phyloP scores from a whole-genome alignment of 2,329 filamentous ascomycete genomes.

The Aureobasidium musti region DNA sequence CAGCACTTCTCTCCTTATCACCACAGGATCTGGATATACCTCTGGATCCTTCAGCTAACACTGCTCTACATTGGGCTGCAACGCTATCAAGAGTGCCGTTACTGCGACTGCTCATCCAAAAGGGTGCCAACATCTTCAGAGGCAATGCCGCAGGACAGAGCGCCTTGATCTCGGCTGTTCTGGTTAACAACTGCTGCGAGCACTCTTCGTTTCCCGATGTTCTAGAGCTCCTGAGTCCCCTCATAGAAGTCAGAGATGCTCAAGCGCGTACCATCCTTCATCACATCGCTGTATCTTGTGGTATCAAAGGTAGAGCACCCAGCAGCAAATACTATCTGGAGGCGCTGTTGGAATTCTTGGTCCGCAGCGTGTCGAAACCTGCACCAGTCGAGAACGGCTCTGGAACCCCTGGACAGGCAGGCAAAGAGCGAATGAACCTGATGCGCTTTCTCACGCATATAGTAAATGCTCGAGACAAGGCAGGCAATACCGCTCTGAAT shows the following conservation, averaged over 20 bases:
- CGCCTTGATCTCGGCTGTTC: constrained; percentile 86
- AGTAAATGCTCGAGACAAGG: constrained; percentile 91
- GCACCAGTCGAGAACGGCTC: constrained; percentile 32
- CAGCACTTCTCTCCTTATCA: constrained; percentile 73
- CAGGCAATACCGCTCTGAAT: constrained; percentile 92
- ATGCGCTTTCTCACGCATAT: constrained; percentile 96
- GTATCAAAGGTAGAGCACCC: constrained; percentile 86
- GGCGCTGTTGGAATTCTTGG: constrained; percentile 89
- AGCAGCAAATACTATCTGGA: constrained; percentile 97
- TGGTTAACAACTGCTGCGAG: constrained; percentile 93
- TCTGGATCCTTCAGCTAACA: constrained; percentile 85
- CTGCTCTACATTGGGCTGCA: constrained; percentile 93
- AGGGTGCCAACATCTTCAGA: constrained; percentile 82
- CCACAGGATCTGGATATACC: constrained; percentile 86
- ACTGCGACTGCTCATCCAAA: constrained; percentile 75
- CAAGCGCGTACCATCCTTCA: constrained; percentile 91
- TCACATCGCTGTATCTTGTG: constrained; percentile 93
- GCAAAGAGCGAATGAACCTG: constrained; percentile 71
- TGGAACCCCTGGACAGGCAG: constrained; percentile 33
- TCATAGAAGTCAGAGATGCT: constrained; percentile 86
- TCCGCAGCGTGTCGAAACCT: constrained; percentile 62
- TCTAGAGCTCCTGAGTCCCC: constrained; percentile 82
- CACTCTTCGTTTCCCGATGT: constrained; percentile 87
- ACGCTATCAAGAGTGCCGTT: constrained; percentile 85
- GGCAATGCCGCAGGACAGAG: constrained; percentile 91